A percentile compares a stretch with the other conserved stretches of the same genome.
Conservation (phyloP, 106 monocot species). For the Amphibolis antarctica region DNA sequence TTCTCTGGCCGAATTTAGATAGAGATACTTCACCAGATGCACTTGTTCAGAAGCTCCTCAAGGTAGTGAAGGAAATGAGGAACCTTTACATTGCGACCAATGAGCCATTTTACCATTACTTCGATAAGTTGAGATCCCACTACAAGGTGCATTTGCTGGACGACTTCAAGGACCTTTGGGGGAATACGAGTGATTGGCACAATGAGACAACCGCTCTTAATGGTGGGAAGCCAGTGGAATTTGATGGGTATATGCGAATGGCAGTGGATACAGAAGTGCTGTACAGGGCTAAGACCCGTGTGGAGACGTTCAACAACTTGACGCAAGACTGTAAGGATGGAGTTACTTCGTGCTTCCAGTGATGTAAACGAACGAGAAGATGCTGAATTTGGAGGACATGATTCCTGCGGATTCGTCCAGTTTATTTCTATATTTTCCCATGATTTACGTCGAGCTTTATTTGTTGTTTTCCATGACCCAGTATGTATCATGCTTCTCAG, state of each 20-base stretch:
- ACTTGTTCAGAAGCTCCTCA: slow-evolving; percentile 34
- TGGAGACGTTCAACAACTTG: slow-evolving; percentile 77
- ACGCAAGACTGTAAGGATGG: slow-evolving; percentile 77
- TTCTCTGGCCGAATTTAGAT: slow-evolving; percentile 59
- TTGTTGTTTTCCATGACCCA: too few species aligned
- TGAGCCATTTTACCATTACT: slow-evolving; percentile 73
- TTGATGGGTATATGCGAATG: slow-evolving; percentile 75
- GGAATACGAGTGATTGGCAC: slow-evolving; percentile 58
- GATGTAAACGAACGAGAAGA: slow-evolving; percentile 3
- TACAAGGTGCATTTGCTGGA: slow-evolving; percentile 70
- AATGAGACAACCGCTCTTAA: slow-evolving; percentile 49
- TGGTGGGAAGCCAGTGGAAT: slow-evolving; percentile 43
- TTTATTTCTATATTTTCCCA: too few species aligned
- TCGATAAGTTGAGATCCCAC: slow-evolving; percentile 70
- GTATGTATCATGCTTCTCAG: too few species aligned
- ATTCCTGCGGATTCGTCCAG: background rate
- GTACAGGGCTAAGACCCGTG: slow-evolving; percentile 53
- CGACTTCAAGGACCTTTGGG: slow-evolving; percentile 72
- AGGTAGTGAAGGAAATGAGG: slow-evolving; percentile 34
- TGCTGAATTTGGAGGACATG: background rate
- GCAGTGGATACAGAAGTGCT: slow-evolving; percentile 71
- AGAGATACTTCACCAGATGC: slow-evolving; percentile 48
- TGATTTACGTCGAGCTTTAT: too few species aligned
- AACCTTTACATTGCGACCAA: slow-evolving; percentile 74
- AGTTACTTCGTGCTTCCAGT: slow-evolving; percentile 42